These are phyloP conservation scores for Pterocarpus santalinus DNA, from an alignment of 306 rosid genomes.

Conservation along the genomic window DNA sequence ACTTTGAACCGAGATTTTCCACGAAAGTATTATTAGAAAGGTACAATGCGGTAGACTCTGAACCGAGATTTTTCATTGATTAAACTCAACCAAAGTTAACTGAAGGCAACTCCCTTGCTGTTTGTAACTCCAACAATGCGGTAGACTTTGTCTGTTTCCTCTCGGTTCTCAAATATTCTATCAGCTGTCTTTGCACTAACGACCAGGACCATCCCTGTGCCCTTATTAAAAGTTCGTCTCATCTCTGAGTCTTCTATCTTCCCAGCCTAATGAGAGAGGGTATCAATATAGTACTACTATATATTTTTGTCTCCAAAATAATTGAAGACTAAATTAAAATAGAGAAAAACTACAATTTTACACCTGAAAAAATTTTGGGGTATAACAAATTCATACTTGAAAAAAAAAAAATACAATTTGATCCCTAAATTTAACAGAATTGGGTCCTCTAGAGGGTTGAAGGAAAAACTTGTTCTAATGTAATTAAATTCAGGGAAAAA, in stretches of 20 bases:
- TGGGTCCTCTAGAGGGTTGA: too few relatives aligned
- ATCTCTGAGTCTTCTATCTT: slow-evolving; percentile 75
- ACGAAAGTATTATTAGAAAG: slow-evolving; percentile 2
- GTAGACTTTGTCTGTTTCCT: slow-evolving; percentile 53
- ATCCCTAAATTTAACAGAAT: too few relatives aligned
- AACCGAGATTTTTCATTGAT: slow-evolving; percentile 3
- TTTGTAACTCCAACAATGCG: slow-evolving; percentile 73
- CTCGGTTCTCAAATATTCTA: slow-evolving; percentile 57
- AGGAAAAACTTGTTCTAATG: too few relatives aligned
- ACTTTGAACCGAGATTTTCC: slow-evolving; percentile 9
- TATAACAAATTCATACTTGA: too few relatives aligned
- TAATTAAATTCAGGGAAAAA: too few relatives aligned
- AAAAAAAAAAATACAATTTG: too few relatives aligned
- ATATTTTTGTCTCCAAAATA: slow-evolving; percentile 1
- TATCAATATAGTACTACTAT: slow-evolving; percentile 7
- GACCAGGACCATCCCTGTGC: slow-evolving; percentile 93
- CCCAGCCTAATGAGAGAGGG: slow-evolving; percentile 66
- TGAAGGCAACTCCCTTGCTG: slow-evolving; percentile 67
- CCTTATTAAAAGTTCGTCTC: slow-evolving; percentile 89
- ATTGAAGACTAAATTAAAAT: slow-evolving; percentile 16
- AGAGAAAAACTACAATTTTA: too few relatives aligned
- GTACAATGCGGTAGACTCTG: slow-evolving; percentile 17
- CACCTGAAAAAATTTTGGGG: too few relatives aligned
- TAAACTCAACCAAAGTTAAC: slow-evolving; percentile 27
- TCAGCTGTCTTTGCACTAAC: slow-evolving; percentile 50